These are phyloP conservation scores for Euphorbia schlechtendalii DNA, from an alignment of 441 rosid genomes.

Conservation along the genomic window DNA sequence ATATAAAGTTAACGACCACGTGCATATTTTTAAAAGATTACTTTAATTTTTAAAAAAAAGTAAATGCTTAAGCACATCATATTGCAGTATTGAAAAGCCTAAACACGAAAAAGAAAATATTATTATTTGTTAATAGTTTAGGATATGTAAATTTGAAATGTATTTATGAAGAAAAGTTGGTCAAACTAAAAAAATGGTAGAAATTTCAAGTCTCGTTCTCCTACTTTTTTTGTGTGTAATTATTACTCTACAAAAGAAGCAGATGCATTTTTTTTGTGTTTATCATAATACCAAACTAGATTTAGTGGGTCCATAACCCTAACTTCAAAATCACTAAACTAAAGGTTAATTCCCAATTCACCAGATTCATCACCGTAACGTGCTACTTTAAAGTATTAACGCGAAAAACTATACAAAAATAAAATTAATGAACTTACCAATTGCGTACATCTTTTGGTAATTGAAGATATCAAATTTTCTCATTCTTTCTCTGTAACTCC, in stretches of 20 bases:
- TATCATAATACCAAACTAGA: conserved; percentile 25
- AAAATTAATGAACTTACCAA: conserved; percentile 46
- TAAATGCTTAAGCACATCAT: neutral
- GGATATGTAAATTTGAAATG: neutral
- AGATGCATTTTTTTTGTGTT: conserved; percentile 7
- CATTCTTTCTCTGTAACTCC: conserved; percentile 81
- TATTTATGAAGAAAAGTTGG: conserved; percentile 5
- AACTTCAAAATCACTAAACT: too few relatives aligned
- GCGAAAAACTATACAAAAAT: too few relatives aligned
- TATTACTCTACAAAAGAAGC: conserved; percentile 13
- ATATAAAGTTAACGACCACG: neutral
- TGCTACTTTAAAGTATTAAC: too few relatives aligned
- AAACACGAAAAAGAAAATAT: neutral
- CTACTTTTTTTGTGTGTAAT: conserved; percentile 10
- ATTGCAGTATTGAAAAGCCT: neutral
- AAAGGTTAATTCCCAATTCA: too few relatives aligned
- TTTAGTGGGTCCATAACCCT: conserved; percentile 37
- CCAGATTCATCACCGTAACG: too few relatives aligned
- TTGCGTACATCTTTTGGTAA: conserved; percentile 85
- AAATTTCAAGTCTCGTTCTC: neutral
- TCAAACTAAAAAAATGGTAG: neutral
- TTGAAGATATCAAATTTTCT: conserved; percentile 78
- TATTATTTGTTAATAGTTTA: neutral
- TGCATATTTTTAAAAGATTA: neutral
- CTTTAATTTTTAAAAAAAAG: neutral